Percentiles rank a stretch among this genome's conserved stretches.
phyloP scores from a whole-genome alignment of 495 filamentous ascomycete species.

The Aspergillus incahuasiensis region DNA sequence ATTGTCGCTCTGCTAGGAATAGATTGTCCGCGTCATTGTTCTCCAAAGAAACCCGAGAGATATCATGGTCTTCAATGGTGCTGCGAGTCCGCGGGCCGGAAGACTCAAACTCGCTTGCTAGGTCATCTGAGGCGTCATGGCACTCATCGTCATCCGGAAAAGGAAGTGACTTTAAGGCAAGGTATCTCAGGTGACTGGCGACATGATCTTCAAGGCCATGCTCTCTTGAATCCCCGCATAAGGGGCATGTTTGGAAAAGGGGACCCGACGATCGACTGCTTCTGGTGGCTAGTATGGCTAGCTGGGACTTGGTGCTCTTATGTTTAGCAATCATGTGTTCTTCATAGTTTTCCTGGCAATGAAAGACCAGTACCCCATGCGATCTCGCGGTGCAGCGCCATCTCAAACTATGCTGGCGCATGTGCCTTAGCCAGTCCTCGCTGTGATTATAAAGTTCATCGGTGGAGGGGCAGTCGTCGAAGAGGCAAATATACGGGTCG shows the following conservation, averaged over 20 bases:
- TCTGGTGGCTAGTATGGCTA: background rate
- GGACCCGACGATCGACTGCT: slow-evolving; percentile 3
- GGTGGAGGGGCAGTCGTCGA: slow-evolving; percentile 1
- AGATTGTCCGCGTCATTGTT: background rate
- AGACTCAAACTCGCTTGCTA: background rate
- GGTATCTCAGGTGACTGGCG: slow-evolving; percentile 2
- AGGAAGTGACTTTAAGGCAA: slow-evolving; percentile 9
- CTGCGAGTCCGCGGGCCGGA: background rate
- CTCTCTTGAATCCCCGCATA: background rate
- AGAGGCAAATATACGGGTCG: slow-evolving; percentile 11
- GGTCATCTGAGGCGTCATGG: background rate
- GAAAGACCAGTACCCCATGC: slow-evolving; percentile 2
- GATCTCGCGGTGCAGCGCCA: slow-evolving; percentile 8
- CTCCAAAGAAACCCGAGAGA: background rate
- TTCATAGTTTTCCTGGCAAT: background rate
- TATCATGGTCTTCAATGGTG: background rate
- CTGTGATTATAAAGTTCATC: slow-evolving; percentile 10
- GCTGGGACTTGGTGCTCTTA: slow-evolving; percentile 1
- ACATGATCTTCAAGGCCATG: slow-evolving; percentile 1
- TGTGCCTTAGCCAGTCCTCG: slow-evolving; percentile 8
- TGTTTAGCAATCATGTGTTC: slow-evolving; percentile 3
- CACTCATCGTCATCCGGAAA: background rate
- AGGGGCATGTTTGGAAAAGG: slow-evolving; percentile 8
- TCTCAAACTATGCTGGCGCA: slow-evolving; percentile 1
- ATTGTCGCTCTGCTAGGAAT: too few species aligned